phyloP scores from a whole-genome alignment of 345 rosid genomes.

The Citrus hindsii region DNA sequence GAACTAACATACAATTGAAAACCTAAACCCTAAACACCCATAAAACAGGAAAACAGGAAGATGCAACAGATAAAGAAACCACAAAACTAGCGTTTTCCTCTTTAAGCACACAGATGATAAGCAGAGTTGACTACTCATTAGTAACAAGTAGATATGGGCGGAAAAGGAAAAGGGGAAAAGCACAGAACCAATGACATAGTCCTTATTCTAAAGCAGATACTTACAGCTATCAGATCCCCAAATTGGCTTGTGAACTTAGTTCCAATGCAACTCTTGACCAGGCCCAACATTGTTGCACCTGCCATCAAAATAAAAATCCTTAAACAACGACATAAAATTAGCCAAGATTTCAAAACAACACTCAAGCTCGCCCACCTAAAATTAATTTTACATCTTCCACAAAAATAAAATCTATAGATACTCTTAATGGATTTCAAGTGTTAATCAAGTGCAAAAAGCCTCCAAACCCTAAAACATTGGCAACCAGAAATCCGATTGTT shows the following conservation, averaged over 20 bases:
- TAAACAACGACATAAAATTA: not conserved
- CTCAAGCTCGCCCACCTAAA: not conserved
- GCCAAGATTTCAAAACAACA: not conserved
- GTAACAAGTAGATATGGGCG: not conserved
- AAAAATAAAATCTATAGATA: not conserved
- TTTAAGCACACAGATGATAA: not conserved
- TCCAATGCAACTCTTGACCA: conserved; percentile 91
- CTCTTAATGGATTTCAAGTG: not conserved
- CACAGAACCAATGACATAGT: not conserved
- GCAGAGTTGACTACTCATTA: not conserved
- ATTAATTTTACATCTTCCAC: not conserved
- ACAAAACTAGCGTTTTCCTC: not conserved
- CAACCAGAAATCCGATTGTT: not conserved
- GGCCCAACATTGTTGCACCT: conserved; percentile 68
- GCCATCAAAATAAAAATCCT: conserved; percentile 7
- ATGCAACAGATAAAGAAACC: not conserved
- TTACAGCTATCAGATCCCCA: conserved; percentile 92
- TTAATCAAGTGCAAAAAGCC: not conserved
- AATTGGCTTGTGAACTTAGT: conserved; percentile 96
- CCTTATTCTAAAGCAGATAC: conserved; percentile 18
- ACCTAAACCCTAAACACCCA: not conserved
- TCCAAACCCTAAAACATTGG: not conserved
- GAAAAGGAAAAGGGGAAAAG: not conserved
- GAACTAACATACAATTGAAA: not conserved
- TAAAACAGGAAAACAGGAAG: not conserved